phyloP scores from a whole-genome alignment of 2,329 filamentous ascomycete genomes.

The Onygenales sp. region DNA sequence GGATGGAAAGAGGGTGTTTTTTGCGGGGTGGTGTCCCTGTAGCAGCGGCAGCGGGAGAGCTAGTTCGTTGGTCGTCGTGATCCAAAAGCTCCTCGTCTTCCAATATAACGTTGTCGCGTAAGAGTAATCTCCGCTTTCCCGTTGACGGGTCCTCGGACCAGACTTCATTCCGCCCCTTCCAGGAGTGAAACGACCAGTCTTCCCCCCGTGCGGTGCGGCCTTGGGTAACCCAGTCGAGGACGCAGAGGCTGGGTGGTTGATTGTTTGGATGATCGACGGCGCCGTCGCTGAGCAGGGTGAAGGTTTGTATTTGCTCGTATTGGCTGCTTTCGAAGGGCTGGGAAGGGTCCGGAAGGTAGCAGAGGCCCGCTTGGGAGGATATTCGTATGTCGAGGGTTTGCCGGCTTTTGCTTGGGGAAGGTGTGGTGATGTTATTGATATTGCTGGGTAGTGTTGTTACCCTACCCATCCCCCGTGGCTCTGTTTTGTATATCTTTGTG shows the following conservation, averaged over 20 bases:
- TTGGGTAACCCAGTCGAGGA: slow-evolving; percentile 90
- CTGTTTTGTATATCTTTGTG: slow-evolving; percentile 92
- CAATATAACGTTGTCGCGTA: slow-evolving; percentile 78
- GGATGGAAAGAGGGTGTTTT: slow-evolving; percentile 15
- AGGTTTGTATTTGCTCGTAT: slow-evolving; percentile 77
- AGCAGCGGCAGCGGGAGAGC: not conserved
- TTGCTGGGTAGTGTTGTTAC: slow-evolving; percentile 13
- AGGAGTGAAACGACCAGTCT: slow-evolving; percentile 72
- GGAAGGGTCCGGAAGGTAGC: slow-evolving; percentile 77
- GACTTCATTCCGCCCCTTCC: slow-evolving; percentile 83
- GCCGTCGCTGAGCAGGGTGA: slow-evolving; percentile 40
- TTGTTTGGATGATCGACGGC: slow-evolving; percentile 6
- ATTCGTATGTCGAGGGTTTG: slow-evolving; percentile 43
- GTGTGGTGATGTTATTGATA: not conserved
- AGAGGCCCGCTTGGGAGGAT: slow-evolving; percentile 41
- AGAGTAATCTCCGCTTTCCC: slow-evolving; percentile 51
- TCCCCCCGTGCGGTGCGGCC: slow-evolving; percentile 79
- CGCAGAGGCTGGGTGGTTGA: slow-evolving; percentile 52
- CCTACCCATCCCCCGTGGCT: slow-evolving; percentile 17
- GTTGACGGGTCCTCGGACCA: slow-evolving; percentile 26
- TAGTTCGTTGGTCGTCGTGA: slow-evolving; percentile 7
- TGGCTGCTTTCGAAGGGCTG: slow-evolving; percentile 80
- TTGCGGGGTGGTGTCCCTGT: not conserved
- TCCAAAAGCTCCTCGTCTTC: slow-evolving; percentile 38
- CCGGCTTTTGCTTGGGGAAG: slow-evolving; percentile 35